phyloP scores from a whole-genome alignment of 495 filamentous ascomycete species.

The Schizothecium vesticola region DNA sequence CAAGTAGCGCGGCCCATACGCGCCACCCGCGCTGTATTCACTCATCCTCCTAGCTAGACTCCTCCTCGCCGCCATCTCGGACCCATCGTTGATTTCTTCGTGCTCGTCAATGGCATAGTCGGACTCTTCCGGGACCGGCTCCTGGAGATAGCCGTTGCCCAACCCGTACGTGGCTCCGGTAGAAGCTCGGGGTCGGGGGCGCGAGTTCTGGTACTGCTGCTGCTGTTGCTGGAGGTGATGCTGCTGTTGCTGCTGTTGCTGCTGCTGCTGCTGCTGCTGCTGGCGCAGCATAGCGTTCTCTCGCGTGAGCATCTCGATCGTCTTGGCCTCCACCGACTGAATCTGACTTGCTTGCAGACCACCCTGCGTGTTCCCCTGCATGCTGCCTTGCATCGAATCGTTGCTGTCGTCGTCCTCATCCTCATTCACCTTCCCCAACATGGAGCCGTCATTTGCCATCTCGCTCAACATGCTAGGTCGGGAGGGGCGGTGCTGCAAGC shows the following conservation, averaged over 20 bases:
- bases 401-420: conserved; percentile 67
- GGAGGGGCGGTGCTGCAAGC: conserved; percentile 74
- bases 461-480: conserved; percentile 82
- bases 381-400: conserved; percentile 46
- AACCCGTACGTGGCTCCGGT: conserved; percentile 49
- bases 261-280: conserved; percentile 53
- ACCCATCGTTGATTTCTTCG: conserved; percentile 58
- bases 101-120: conserved; percentile 67
- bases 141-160: conserved; percentile 57
- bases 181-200: conserved; percentile 59
- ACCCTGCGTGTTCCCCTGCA: background rate
- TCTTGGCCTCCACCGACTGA: conserved; percentile 56
- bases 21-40: conserved; percentile 58
- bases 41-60: conserved; percentile 50
- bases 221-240: conserved; percentile 35
- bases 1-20: conserved; percentile 51
- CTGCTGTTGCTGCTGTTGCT: conserved; percentile 32
- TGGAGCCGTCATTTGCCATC: conserved; percentile 62
- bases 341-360: conserved; percentile 34
- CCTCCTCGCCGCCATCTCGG: conserved; percentile 49
- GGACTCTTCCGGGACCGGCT: conserved; percentile 61
- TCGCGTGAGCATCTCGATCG: conserved; percentile 65
- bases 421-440: conserved; percentile 73
- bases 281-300: conserved; percentile 71
- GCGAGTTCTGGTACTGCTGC: conserved; percentile 53